These are phyloP conservation scores for Lanmaoa rubissima DNA, from an alignment of 768 basidiomycete genomes.

Conservation along the genomic window DNA sequence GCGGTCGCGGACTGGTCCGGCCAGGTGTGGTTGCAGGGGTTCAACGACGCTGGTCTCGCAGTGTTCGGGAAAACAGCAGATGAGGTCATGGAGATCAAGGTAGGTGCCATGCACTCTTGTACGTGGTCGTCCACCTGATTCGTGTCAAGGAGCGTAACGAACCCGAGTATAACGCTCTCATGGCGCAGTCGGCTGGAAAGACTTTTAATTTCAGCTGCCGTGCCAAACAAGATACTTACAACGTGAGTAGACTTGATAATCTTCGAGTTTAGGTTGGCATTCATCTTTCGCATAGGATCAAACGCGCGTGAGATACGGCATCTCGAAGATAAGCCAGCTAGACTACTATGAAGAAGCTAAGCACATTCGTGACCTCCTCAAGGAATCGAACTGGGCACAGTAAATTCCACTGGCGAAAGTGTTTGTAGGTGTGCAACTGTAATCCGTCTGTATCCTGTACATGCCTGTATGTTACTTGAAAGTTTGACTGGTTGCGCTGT, in stretches of 20 bases:
- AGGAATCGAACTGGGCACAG: constrained; percentile 53
- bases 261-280: neutral
- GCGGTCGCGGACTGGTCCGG: constrained; percentile 88
- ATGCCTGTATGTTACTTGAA: constrained; percentile 4
- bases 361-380: constrained; percentile 55
- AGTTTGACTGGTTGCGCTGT: neutral
- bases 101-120: constrained; percentile 20
- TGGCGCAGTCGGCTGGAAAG: constrained; percentile 65
- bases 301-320: constrained; percentile 79
- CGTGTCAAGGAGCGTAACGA: constrained; percentile 56
- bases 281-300: constrained; percentile 53
- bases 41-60: constrained; percentile 84
- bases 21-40: constrained; percentile 91
- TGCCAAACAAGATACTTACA: constrained; percentile 84
- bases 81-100: constrained; percentile 73
- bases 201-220: constrained; percentile 82
- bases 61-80: constrained; percentile 80
- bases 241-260: constrained; percentile 47
- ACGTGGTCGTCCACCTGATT: neutral
- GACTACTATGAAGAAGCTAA: constrained; percentile 71
- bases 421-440: neutral
- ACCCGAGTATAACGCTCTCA: constrained; percentile 49
- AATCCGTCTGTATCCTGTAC: constrained; percentile 1
- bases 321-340: constrained; percentile 60
- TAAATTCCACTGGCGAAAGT: constrained; percentile 4